Evolutionary conservation across 208 protist species (phyloP), one percentile per base, ranked within the genome.

Genomic region (Crithidia mellificae): DNA sequence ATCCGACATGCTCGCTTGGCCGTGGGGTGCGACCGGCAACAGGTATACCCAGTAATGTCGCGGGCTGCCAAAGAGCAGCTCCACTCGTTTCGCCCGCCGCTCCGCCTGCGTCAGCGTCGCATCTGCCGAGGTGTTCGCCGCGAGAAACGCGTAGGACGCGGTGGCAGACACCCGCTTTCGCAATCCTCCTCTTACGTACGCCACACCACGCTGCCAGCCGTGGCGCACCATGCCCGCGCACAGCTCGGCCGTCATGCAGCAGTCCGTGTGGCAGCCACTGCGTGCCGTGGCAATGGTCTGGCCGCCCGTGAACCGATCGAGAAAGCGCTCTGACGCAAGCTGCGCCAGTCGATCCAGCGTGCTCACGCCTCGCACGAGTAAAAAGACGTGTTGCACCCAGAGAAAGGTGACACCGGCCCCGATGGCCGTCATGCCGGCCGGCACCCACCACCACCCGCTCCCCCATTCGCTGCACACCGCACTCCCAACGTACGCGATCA

Each of bases 281-380:
- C 34, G 49, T 25, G 0, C 24, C 0, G 1, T 14, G 29, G 7
- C n/a, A 24, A 20, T 2, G 1, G 0, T 22, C 1, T 22, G 44
- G 22, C 29, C 11, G 0, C 25, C 52, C 22, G 63, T 36, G n/a
- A 76, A 20, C 29, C 30, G 29, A 15, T n/a, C 41, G 20, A 85
- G 46, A 17, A 85, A 74, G 22, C 43, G 46, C 72, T 81, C 71
- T 0, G 70, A 52, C 6, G 65, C 47, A 0, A 54, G 43, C 11
- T 77, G 54, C 0, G 43, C 24, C 46, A 79, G 78, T 22, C 64
- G 72, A 15, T 78, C 80, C 29, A 89, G 76, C 32, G 87, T 92
- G 19, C 81, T 83, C n/a, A 80, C 55, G 0, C 87, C 83, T 6
- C 57, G 54, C 57, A 69, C 72, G 0, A 87, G 56, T 52, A 83